Evolutionary conservation across 2,329 filamentous ascomycete species (phyloP), one percentile per base, ranked within the genome.

Genomic region (Apiospora aurea): DNA sequence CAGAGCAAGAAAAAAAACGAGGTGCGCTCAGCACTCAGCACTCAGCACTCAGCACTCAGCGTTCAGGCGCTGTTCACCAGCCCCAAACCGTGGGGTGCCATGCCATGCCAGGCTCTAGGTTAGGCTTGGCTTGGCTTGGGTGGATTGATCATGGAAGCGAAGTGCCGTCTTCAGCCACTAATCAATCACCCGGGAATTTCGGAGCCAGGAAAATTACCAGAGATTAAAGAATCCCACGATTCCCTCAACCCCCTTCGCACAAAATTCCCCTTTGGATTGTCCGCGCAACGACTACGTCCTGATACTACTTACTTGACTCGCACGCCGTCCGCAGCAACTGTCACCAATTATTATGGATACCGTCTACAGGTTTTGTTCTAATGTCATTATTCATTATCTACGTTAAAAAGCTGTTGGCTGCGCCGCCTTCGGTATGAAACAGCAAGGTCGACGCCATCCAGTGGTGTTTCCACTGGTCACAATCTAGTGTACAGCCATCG

Each of bases 311-410:
- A 0, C 53, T 38, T 61, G 16, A n/a, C 34, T 18, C 11, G 18
- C 7, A 41, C 26, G 21, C 5, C 10, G 34, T 4, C 4, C n/a
- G 29, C 18, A 18, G 41, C n/a, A 11, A 41, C 29, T 11, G 24
- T 64, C 34, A 64, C 34, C 21, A 1, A 47, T 49, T 49, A 18
- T 46, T n/a, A 13, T 21, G 57, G 57, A 41, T 64, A 4, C 34
- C 11, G 18, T 7, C 13, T 41, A 29, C 13, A 41, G 21, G 14
- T 41, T 41, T 57, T 57, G 14, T 41, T 64, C 34, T 41, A 64
- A 13, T 64, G 57, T 64, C 57, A 64, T 64, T 64, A 64, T 64
- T 64, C 57, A 64, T 64, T 64, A 64, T 24, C 10, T 41, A 44
- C 66, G 41, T 68, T 68, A 67, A 44, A 16, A 7, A 29, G 14